phyloP scores from a whole-genome alignment of 768 basidiomycete genomes.

The Sarcodon sp. region DNA sequence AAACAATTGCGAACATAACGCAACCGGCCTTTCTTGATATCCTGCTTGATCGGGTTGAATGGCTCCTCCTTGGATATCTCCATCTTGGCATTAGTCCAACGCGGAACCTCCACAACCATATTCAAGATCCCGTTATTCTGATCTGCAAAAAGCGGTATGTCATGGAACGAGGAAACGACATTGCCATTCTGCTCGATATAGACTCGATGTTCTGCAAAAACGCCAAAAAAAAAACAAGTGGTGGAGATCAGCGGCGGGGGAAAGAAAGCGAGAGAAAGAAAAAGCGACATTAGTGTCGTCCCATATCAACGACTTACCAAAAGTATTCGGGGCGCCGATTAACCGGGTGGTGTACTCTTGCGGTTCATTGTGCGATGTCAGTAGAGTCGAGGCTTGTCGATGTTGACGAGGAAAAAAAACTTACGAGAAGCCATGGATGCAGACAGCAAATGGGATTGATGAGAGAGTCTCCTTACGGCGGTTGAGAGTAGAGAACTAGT shows the following conservation, averaged over 20 bases:
- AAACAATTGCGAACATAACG: constrained; percentile 99
- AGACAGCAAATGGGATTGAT: background rate
- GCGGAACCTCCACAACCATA: constrained; percentile 97
- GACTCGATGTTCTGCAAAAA: constrained; percentile 74
- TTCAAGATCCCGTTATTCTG: constrained; percentile 91
- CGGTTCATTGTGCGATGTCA: background rate
- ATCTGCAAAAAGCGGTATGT: constrained; percentile 97
- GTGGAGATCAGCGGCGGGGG: constrained; percentile 11
- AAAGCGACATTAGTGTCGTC: background rate
- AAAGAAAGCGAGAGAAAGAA: background rate
- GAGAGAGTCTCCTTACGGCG: no score
- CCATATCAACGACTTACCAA: constrained; percentile 42
- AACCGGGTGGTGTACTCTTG: constrained; percentile 64
- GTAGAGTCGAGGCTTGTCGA: background rate
- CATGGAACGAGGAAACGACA: constrained; percentile 83
- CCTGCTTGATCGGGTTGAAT: constrained; percentile 99
- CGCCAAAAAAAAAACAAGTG: constrained; percentile 6
- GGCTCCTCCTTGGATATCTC: constrained; percentile 96
- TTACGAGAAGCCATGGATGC: constrained; percentile 4
- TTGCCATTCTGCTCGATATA: constrained; percentile 85
- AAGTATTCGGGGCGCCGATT: constrained; percentile 84
- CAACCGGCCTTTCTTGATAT: constrained; percentile 92
- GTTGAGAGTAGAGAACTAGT: no score
- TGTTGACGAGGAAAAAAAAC: background rate
- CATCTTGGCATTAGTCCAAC: constrained; percentile 99